Evolutionary conservation across 2,329 filamentous ascomycete genomes (phyloP).

Genomic region (Alternaria panax): DNA sequence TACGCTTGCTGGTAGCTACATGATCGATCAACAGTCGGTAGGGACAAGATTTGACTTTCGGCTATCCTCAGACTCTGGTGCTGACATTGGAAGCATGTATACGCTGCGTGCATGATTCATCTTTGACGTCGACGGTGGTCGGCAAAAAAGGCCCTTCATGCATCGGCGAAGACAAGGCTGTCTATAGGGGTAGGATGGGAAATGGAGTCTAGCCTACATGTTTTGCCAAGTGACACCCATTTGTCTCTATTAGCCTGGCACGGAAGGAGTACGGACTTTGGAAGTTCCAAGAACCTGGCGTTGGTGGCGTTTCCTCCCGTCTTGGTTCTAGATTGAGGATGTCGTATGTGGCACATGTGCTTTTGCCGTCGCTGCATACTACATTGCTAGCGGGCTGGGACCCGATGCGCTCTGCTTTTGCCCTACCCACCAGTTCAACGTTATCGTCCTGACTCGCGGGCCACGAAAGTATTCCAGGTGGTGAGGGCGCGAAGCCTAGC

Average conservation of each 20-base stretch:
- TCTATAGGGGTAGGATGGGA: not conserved
- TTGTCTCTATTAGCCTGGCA: not conserved
- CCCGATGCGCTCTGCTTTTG: not conserved
- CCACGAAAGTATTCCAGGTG: not conserved
- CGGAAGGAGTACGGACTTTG: not conserved
- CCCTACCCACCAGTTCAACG: not conserved
- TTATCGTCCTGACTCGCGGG: conserved; percentile 6
- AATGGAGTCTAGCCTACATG: not conserved
- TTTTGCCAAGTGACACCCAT: not conserved
- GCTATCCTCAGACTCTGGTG: conserved; percentile 4
- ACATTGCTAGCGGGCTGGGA: not conserved
- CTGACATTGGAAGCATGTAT: not conserved
- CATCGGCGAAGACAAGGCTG: not conserved
- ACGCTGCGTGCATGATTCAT: not conserved
- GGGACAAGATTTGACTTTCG: conserved; percentile 8
- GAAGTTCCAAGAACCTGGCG: not conserved
- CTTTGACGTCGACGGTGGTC: not conserved
- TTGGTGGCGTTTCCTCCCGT: conserved; percentile 1
- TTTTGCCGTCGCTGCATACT: conserved; percentile 2
- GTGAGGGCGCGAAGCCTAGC: not conserved
- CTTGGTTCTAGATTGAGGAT: not conserved
- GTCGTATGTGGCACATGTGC: conserved; percentile 7
- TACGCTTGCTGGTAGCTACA: not conserved
- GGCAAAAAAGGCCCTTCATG: not conserved
- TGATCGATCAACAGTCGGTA: not conserved